These are phyloP conservation scores for Oenanthe sinensis DNA, from an alignment of 129 eudicot species.

Conservation along the genomic window DNA sequence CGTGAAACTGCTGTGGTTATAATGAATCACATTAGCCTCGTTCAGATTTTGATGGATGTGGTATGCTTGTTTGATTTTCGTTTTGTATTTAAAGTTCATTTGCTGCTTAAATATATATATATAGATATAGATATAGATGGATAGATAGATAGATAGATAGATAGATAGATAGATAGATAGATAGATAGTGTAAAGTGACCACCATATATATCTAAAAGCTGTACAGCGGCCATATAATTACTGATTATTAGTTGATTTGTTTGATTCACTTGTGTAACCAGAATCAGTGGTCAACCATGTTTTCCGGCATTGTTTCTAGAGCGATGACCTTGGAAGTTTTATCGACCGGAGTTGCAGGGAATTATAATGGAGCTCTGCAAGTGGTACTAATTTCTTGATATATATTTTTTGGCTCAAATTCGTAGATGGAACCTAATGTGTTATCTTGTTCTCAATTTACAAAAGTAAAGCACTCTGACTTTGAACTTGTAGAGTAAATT, in stretches of 20 bases:
- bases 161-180: too few species aligned
- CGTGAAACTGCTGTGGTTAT: conserved; percentile 40
- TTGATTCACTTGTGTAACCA: conserved; percentile 8
- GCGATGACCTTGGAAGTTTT: conserved; percentile 54
- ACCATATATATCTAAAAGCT: too few species aligned
- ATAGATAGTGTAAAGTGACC: neutral
- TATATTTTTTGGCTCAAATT: neutral
- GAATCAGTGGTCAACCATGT: conserved; percentile 57
- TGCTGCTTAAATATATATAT: neutral
- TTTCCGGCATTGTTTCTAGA: conserved; percentile 58
- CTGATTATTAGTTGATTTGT: neutral
- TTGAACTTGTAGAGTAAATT: too few species aligned
- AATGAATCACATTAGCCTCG: conserved; percentile 50
- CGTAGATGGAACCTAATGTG: neutral
- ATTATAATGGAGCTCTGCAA: conserved; percentile 31
- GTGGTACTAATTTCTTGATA: conserved; percentile 20
- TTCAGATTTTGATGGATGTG: conserved; percentile 63
- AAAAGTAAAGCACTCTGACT: neutral
- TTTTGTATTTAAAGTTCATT: neutral
- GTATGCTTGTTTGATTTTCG: conserved; percentile 14
- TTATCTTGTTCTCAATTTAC: neutral
- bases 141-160: too few species aligned
- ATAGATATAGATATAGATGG: too few species aligned
- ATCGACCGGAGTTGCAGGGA: conserved; percentile 56
- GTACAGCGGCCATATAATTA: neutral